phyloP scores from a whole-genome alignment of 768 basidiomycete species.

The Boletus huronensis region DNA sequence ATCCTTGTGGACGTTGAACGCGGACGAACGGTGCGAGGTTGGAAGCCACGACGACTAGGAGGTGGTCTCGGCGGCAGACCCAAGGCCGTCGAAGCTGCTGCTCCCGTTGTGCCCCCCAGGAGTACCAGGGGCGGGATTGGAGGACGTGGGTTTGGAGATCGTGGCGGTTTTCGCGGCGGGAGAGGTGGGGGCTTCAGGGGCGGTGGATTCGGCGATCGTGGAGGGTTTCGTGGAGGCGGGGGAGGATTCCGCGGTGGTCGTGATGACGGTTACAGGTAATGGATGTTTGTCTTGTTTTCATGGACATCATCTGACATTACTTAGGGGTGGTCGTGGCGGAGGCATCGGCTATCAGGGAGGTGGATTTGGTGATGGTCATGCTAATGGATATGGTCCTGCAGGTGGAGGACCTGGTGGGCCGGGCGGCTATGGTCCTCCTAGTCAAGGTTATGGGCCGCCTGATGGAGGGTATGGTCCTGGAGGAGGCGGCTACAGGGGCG shows the following conservation, averaged over 20 bases:
- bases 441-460: conserved; percentile 42
- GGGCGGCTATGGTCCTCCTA: conserved; percentile 41
- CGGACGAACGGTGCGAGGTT: conserved; percentile 95
- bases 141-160: conserved; percentile 38
- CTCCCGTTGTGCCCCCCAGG: conserved; percentile 28
- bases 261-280: conserved; percentile 52
- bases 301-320: conserved; percentile 16
- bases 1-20: conserved; percentile 98
- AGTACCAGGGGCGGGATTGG: conserved; percentile 41
- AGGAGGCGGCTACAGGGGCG: conserved; percentile 61
- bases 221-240: conserved; percentile 41
- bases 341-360: conserved; percentile 70
- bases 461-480: conserved; percentile 43
- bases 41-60: conserved; percentile 95
- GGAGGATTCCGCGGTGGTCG: conserved; percentile 37
- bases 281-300: neutral
- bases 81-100: conserved; percentile 57
- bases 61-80: conserved; percentile 99
- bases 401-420: conserved; percentile 41
- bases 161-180: conserved; percentile 40
- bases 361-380: conserved; percentile 50
- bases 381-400: conserved; percentile 54
- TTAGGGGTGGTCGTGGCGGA: conserved; percentile 61
- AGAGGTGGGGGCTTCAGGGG: conserved; percentile 45
- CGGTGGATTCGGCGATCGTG: conserved; percentile 39